Base-by-base conservation (phyloP, 805 yeast genomes). In the Tetrapisispora phaffii region DNA sequence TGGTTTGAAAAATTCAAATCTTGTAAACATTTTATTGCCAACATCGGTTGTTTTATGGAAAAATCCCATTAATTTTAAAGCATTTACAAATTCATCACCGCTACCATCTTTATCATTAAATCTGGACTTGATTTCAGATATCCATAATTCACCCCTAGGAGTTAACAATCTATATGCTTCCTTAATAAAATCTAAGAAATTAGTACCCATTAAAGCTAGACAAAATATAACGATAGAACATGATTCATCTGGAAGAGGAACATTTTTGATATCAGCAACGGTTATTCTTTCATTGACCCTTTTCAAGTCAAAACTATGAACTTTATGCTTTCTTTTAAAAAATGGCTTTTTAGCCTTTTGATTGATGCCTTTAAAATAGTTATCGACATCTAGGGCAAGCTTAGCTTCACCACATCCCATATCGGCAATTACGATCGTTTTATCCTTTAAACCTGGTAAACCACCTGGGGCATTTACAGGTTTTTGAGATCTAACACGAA, bases 341-440 rank as follows among this genome's bases (percentile, higher is more conserved):
- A 60, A 60, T 16, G 41, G 29, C 37, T 71, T 73, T 44, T 55
- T 57, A 12, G 47, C 47, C 38, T 53, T 57, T 23, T 58, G 62
- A 39, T 60, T 63, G 47, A 54, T 56, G 20, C 59, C 56, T 41
- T 67, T 66, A 48, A 75, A 66, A 54, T 75, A 75, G 9, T 73
- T 70, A 42, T 70, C 70, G 42, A 85, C 73, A 54, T 87, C 85
- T 34, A 71, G 64, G 1, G 96, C 80, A 39, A 93, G 73, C 55
- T 85, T 84, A 0, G 97, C 98, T 65, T 93, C 98, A 45, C 98
- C 99, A 64, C 98, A 93, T 10, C 98, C 99, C 97, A 93, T 90
- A 67, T 93, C 98, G 0, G 97, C 97, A 47, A 93, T 75, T 3
- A 84, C 87, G 32, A 90, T 79, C 47, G 74, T 73, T 39, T 72